Evolutionary conservation across 352 stramenopile genomes (phyloP), one percentile per base, ranked within the genome.

Genomic region (Globisporangium irregulare): DNA sequence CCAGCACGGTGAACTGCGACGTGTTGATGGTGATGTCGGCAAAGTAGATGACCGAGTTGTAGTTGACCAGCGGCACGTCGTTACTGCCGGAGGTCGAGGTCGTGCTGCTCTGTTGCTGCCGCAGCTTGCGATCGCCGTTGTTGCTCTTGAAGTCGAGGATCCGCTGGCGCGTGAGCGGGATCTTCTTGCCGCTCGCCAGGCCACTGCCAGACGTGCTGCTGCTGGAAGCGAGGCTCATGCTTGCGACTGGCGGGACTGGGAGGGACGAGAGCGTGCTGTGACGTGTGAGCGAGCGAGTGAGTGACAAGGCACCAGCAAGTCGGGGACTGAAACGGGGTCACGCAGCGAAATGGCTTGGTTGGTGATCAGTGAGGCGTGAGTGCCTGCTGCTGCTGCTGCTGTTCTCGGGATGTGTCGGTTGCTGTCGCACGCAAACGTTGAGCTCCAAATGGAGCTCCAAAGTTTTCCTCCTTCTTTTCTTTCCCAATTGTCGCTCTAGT

Each of bases 41-140:
- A 24, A 85, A 83, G 81, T 91, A 94, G 64, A 88, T 88, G 24
- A 81, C 81, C 43, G 77, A 77, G 34, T 79, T 63, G 73, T 89
- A 89, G 64, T 85, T 88, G 59, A 61, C 15, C 3, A 70, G 65
- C 65, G 57, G 32, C 15, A 70, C 59, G 2, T 66, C 60, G 14
- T 46, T 66, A 20, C 18, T 36, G 27, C 27, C 27, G 46, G 27
- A 59, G 3, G 29, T 14, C 9, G 18, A 59, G 3, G 29, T 14
- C 9, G 18, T 27, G 56, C 9, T 32, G 32, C 9, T 32, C 32
- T 34, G 32, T n/a, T 46, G 15, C 32, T 48, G 62, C 7, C n/a
- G 1, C 20, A 62, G 62, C 51, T 62, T 51, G 48, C 62, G 34
- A 4, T 43, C 53, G 36, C 53, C 62, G 51, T 56, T 60, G 9